A percentile compares a stretch with the other conserved stretches of the same genome.
phyloP scores from a whole-genome alignment of 768 basidiomycete genomes.

The Lactarius tabidus region DNA sequence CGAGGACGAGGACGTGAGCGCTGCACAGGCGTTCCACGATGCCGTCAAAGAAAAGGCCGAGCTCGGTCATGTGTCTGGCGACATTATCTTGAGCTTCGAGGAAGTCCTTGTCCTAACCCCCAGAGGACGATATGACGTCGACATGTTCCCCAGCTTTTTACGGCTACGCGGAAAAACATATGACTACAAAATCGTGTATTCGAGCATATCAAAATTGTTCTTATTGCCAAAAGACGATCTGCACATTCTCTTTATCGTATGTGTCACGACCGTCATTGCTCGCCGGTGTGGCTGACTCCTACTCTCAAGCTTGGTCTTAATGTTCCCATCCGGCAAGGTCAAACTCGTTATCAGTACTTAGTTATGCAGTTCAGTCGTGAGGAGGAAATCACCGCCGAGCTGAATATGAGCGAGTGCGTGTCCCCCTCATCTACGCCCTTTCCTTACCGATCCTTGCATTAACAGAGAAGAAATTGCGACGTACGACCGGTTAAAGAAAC shows the following conservation, averaged over 20 bases:
- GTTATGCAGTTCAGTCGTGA: slow-evolving; percentile 98
- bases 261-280: slow-evolving; percentile 30
- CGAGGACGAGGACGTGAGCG: slow-evolving; percentile 69
- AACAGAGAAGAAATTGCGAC: slow-evolving; percentile 69
- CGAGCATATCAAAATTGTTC: slow-evolving; percentile 83
- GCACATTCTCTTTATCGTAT: slow-evolving; percentile 90
- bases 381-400: slow-evolving; percentile 93
- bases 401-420: slow-evolving; percentile 87
- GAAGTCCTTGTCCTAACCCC: slow-evolving; percentile 94
- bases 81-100: slow-evolving; percentile 90
- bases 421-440: not conserved
- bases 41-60: slow-evolving; percentile 94
- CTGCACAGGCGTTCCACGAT: slow-evolving; percentile 96
- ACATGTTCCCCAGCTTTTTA: slow-evolving; percentile 94
- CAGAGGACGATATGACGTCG: slow-evolving; percentile 94
- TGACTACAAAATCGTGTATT: slow-evolving; percentile 95
- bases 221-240: slow-evolving; percentile 95
- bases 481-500: slow-evolving; percentile 83
- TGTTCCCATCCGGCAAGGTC: slow-evolving; percentile 94
- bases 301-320: slow-evolving; percentile 72
- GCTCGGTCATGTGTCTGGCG: slow-evolving; percentile 86
- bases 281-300: not conserved
- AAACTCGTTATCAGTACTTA: slow-evolving; percentile 95
- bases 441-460: slow-evolving; percentile 1
- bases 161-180: slow-evolving; percentile 97